These are phyloP conservation scores for Paramecium biaurelia DNA, from an alignment of 73 alveolate genomes.

Conservation along the genomic window DNA sequence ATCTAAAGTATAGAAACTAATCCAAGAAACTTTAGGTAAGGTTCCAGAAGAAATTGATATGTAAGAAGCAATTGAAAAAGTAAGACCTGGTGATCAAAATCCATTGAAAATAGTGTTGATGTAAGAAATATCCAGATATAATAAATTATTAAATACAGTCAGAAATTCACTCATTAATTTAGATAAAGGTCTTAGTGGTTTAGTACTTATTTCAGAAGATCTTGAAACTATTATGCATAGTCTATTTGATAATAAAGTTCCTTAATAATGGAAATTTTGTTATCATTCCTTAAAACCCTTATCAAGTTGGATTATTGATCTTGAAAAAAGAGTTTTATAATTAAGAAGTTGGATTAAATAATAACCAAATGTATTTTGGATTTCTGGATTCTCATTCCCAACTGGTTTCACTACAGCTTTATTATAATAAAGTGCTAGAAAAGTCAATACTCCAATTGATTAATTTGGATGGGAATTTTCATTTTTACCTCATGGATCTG, in stretches of 20 bases:
- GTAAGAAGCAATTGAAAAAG: slow-evolving; percentile 90
- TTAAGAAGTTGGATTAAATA: slow-evolving; percentile 95
- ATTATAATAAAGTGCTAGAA: slow-evolving; percentile 91
- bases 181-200: slow-evolving; percentile 98
- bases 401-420: slow-evolving; percentile 99
- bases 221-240: slow-evolving; percentile 94
- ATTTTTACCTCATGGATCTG: slow-evolving; percentile 69
- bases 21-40: slow-evolving; percentile 81
- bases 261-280: slow-evolving; percentile 88
- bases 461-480: slow-evolving; percentile 80
- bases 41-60: slow-evolving; percentile 93
- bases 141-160: slow-evolving; percentile 84
- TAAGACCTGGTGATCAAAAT: slow-evolving; percentile 87
- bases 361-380: slow-evolving; percentile 95
- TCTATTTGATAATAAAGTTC: slow-evolving; percentile 91
- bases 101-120: slow-evolving; percentile 96
- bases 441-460: slow-evolving; percentile 91
- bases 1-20: slow-evolving; percentile 80
- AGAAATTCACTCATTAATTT: slow-evolving; percentile 82
- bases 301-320: slow-evolving; percentile 96
- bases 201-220: slow-evolving; percentile 96
- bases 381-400: slow-evolving; percentile 97
- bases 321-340: slow-evolving; percentile 91
- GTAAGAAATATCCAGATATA: slow-evolving; percentile 97
- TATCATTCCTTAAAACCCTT: slow-evolving; percentile 98